Evolutionary conservation across 2,329 filamentous ascomycete genomes (phyloP).

Genomic region (Rugonectria rugulosa): DNA sequence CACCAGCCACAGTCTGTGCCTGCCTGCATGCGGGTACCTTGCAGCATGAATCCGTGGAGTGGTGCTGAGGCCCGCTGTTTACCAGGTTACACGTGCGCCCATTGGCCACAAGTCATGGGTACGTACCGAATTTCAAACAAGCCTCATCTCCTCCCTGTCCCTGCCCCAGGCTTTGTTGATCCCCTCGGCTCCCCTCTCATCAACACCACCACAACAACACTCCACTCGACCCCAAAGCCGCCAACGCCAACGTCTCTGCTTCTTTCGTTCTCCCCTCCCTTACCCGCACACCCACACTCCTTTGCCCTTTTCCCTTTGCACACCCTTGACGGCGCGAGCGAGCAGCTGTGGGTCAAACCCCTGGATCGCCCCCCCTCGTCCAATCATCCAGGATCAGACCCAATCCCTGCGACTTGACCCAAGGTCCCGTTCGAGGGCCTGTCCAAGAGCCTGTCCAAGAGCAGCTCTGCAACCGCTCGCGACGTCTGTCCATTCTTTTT

Average conservation of each 20-base stretch:
- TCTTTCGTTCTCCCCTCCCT: neutral
- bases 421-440: too few relatives aligned
- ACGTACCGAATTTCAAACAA: constrained; percentile 32
- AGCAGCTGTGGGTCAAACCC: constrained; percentile 14
- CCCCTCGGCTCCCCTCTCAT: neutral
- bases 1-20: constrained; percentile 19
- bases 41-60: constrained; percentile 8
- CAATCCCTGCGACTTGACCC: constrained; percentile 5
- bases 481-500: constrained; percentile 36
- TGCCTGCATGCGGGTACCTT: constrained; percentile 17
- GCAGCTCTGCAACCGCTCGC: constrained; percentile 25
- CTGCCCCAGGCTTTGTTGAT: constrained; percentile 10
- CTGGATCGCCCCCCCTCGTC: constrained; percentile 17
- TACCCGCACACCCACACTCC: constrained; percentile 10
- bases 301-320: too few relatives aligned
- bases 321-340: constrained; percentile 12
- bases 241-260: constrained; percentile 7
- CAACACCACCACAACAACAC: constrained; percentile 3
- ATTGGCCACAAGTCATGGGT: neutral
- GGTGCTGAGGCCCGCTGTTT: neutral
- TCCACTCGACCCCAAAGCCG: constrained; percentile 27
- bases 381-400: constrained; percentile 19
- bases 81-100: too few relatives aligned
- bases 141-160: constrained; percentile 35
- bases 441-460: constrained; percentile 2